Evolutionary conservation across 1,139 yeast genomes (phyloP).

Genomic region (Protomyces pachydermus): DNA sequence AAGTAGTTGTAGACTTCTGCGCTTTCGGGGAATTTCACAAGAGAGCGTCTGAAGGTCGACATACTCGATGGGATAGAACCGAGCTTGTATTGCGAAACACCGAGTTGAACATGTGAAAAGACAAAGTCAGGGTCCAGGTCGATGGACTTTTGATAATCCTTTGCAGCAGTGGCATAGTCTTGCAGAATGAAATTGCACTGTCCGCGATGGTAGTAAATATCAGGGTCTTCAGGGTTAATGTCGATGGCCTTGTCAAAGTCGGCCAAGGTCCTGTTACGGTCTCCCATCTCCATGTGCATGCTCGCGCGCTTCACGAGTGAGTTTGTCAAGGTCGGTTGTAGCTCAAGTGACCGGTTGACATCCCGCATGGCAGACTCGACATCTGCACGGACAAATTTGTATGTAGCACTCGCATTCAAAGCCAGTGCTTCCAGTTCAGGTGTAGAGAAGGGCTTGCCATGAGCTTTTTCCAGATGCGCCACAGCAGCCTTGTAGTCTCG

Average conservation of each 20-base stretch:
- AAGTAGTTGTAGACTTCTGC: slow-evolving; percentile 93
- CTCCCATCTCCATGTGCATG: slow-evolving; percentile 70
- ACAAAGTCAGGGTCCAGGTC: slow-evolving; percentile 70
- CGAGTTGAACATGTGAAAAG: slow-evolving; percentile 84
- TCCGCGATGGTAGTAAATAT: slow-evolving; percentile 89
- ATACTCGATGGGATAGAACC: slow-evolving; percentile 60
- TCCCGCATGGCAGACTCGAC: slow-evolving; percentile 56
- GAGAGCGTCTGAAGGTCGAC: slow-evolving; percentile 66
- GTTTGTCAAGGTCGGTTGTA: slow-evolving; percentile 67
- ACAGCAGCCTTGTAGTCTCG: slow-evolving; percentile 75
- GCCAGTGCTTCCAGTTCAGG: slow-evolving; percentile 51
- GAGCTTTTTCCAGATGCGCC: slow-evolving; percentile 61
- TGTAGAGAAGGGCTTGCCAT: slow-evolving; percentile 39
- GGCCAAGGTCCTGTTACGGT: slow-evolving; percentile 54
- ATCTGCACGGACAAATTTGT: slow-evolving; percentile 75
- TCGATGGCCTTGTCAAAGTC: slow-evolving; percentile 71
- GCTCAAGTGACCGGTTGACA: slow-evolving; percentile 58
- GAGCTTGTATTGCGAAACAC: slow-evolving; percentile 84
- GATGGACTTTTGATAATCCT: slow-evolving; percentile 71
- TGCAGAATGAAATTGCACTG: slow-evolving; percentile 81
- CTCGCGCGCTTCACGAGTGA: slow-evolving; percentile 80
- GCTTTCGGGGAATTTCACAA: slow-evolving; percentile 71
- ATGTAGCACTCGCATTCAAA: slow-evolving; percentile 75
- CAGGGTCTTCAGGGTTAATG: slow-evolving; percentile 67
- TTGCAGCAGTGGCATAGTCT: slow-evolving; percentile 67